Evolutionary conservation across 2,329 filamentous ascomycete genomes (phyloP), one percentile per base, ranked within the genome.

Genomic region (Annulohypoxylon truncatum): DNA sequence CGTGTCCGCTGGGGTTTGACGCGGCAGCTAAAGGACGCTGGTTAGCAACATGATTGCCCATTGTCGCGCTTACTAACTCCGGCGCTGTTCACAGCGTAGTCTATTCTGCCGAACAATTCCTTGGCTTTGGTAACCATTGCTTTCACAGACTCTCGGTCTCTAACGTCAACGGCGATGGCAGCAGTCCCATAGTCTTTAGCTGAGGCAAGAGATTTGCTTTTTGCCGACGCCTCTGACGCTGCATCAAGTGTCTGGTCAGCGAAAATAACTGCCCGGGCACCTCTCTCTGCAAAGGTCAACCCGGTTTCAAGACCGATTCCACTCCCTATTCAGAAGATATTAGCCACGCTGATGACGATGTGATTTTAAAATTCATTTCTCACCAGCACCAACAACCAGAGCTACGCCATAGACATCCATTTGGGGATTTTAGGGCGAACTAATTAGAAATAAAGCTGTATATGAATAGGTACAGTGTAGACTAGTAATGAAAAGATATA

Each of bases 11-110:
- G n/a, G n/a, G n/a, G n/a, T n/a, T n/a, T n/a, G n/a, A n/a, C n/a
- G n/a, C n/a, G n/a, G n/a, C 31, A 22, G 50, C 50, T 28, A 31
- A 29, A 9, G 38, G 33, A 13, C 12, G 12, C 7, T 52, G 29
- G 48, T 13, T n/a, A n/a, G n/a, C n/a, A n/a, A n/a, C n/a, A n/a
- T n/a, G n/a, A n/a, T n/a, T n/a, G n/a, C n/a, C n/a, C n/a, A n/a
- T n/a, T n/a, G n/a, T n/a, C n/a, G n/a, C 9, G 44, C 33, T 1
- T 52, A 60, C 57, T 53, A 26, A 53, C 57, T 18, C 71, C 70
- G 8, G 68, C 71, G 29, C 58, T 53, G 20, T 66, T 70, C n/a
- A 72, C 55, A 9, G 66, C 71, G 18, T 72, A 73, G 24, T 72
- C 71, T 2, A 71, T 42, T 2, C 71, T 64, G 6, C 53, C 59